phyloP scores from a whole-genome alignment of 495 filamentous ascomycete species.

The Neurospora sublineolata region DNA sequence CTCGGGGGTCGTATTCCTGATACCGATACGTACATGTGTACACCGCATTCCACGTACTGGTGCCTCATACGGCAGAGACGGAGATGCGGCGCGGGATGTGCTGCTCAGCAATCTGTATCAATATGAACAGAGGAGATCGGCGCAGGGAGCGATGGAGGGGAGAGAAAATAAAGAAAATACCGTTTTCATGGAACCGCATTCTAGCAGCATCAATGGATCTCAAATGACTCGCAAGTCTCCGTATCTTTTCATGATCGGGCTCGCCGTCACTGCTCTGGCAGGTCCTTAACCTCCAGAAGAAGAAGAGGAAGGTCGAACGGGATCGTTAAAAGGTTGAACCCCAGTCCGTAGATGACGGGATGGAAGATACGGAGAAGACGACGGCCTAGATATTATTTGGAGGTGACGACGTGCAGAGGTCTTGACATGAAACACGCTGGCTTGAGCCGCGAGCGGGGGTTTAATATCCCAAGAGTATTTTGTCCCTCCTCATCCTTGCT shows the following conservation, averaged over 20 bases:
- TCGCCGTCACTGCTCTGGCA: not conserved
- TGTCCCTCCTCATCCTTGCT: not conserved
- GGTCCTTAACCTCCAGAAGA: not conserved
- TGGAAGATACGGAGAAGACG: not conserved
- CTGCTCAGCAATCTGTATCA: not conserved
- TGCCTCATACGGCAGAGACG: not conserved
- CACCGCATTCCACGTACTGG: not conserved
- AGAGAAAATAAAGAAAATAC: not conserved
- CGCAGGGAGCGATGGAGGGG: not conserved
- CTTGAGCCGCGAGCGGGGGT: not conserved
- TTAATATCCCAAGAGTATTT: not conserved
- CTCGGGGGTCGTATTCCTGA: not conserved
- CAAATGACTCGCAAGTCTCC: not conserved
- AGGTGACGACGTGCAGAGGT: not conserved
- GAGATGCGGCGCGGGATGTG: not conserved
- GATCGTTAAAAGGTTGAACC: not conserved
- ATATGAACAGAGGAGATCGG: not conserved
- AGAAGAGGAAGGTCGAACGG: not conserved
- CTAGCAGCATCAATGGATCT: not conserved
- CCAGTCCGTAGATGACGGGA: not conserved
- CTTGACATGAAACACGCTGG: not conserved
- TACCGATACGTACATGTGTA: not conserved
- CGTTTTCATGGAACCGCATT: not conserved
- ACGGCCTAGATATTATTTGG: not conserved
- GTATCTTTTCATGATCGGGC: not conserved